Conservation (phyloP, 164 flowering plant genomes). For the Macadamia tetraphylla region DNA sequence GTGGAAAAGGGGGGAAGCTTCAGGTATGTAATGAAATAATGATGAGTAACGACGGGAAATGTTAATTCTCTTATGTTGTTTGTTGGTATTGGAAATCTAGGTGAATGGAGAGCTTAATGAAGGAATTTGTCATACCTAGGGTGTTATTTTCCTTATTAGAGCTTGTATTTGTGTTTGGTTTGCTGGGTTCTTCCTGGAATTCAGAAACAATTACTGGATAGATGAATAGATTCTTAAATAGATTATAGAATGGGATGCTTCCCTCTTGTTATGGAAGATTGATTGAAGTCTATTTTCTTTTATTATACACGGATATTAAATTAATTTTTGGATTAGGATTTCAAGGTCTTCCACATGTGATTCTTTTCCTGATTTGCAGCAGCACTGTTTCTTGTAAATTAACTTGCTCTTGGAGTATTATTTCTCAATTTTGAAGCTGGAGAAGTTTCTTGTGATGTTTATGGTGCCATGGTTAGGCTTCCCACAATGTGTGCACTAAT, state of each 20-base stretch:
- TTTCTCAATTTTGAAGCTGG: no score
- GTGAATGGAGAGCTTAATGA: background rate
- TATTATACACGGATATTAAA: background rate
- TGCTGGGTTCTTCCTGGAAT: background rate
- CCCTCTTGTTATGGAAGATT: background rate
- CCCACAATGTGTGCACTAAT: no score
- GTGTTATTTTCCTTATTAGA: background rate
- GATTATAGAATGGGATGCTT: background rate
- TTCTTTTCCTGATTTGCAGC: no score
- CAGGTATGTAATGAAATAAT: constrained; percentile 32
- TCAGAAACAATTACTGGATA: background rate
- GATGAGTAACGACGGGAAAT: background rate
- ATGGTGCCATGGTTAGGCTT: no score
- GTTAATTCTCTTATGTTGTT: background rate
- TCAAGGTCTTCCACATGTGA: no score
- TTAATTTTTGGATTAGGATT: no score
- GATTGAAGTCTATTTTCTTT: background rate
- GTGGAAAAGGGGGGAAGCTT: constrained; percentile 74
- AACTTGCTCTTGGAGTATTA: no score
- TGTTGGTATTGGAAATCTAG: background rate
- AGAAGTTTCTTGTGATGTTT: no score
- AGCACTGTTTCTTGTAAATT: no score
- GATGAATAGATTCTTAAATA: background rate
- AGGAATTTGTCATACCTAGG: background rate
- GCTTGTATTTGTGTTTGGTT: background rate